Conservation (phyloP, 164 flowering plant genomes). For the Paratinospora sagittata region DNA sequence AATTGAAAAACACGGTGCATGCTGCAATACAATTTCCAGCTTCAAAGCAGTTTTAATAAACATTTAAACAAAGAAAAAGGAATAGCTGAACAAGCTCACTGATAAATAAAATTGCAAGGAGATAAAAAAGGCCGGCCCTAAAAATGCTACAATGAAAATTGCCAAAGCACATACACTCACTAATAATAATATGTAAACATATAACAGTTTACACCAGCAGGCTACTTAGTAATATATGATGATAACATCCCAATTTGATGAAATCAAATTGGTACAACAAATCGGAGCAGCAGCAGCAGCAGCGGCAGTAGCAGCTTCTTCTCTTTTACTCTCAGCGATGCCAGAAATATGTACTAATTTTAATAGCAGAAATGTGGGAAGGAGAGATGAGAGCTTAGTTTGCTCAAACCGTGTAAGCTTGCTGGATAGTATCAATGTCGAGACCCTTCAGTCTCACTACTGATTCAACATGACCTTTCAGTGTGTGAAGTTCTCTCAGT, state of each 20-base stretch:
- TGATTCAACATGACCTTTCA: conserved; percentile 87
- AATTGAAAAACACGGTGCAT: no score
- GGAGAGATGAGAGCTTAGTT: not conserved
- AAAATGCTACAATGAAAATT: not conserved
- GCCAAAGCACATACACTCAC: not conserved
- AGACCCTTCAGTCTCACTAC: conserved; percentile 78
- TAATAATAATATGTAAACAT: not conserved
- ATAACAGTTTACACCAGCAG: not conserved
- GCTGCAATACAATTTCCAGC: not conserved
- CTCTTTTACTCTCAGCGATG: not conserved
- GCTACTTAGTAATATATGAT: not conserved
- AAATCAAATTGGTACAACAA: not conserved
- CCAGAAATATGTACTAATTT: not conserved
- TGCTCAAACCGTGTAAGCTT: conserved; percentile 72
- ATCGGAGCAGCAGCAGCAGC: not conserved
- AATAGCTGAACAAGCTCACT: not conserved
- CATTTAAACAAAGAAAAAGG: not conserved
- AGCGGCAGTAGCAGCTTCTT: not conserved
- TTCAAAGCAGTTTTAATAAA: not conserved
- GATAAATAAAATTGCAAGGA: not conserved
- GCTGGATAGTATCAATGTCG: conserved; percentile 84
- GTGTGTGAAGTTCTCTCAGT: conserved; percentile 66
- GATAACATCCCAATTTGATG: not conserved
- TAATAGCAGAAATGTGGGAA: not conserved
- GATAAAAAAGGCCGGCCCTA: not conserved